phyloP scores from a whole-genome alignment of 306 rosid species.

The Cucurbita pepo region DNA sequence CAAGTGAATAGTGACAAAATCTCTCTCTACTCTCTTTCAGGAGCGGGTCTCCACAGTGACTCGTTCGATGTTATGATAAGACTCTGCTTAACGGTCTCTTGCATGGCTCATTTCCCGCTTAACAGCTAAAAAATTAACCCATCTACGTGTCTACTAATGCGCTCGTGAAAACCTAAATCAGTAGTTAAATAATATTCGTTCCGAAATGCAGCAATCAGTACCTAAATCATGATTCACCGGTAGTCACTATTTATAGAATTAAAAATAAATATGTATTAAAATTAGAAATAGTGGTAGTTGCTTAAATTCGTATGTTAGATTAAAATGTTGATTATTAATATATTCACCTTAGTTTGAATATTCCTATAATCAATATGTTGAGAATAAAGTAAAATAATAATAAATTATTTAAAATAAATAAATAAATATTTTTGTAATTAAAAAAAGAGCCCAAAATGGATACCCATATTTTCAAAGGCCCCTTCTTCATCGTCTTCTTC shows the following conservation, averaged over 20 bases:
- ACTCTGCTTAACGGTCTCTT: no score
- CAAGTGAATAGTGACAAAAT: no score
- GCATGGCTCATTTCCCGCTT: no score
- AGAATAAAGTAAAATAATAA: not conserved
- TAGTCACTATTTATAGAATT: not conserved
- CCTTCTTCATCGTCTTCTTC: conserved; percentile 49
- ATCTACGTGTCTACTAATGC: no score
- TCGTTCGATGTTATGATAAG: no score
- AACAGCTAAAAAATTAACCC: no score
- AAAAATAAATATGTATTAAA: not conserved
- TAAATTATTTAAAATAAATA: not conserved
- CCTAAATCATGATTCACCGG: no score
- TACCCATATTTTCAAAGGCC: conserved; percentile 47
- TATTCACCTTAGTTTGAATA: not conserved
- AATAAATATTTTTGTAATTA: not conserved
- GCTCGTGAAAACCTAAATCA: not conserved
- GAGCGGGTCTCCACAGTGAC: no score
- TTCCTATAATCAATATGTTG: not conserved
- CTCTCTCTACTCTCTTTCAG: no score
- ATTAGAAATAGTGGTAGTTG: not conserved
- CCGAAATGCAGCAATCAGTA: not conserved
- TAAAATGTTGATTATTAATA: not conserved
- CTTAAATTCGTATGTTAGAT: not conserved
- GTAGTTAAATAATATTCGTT: not conserved
- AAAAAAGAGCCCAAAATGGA: conserved; percentile 61